Evolutionary conservation across 78 protist genomes (phyloP).

Genomic region (Planoprotostelium fungivorum): DNA sequence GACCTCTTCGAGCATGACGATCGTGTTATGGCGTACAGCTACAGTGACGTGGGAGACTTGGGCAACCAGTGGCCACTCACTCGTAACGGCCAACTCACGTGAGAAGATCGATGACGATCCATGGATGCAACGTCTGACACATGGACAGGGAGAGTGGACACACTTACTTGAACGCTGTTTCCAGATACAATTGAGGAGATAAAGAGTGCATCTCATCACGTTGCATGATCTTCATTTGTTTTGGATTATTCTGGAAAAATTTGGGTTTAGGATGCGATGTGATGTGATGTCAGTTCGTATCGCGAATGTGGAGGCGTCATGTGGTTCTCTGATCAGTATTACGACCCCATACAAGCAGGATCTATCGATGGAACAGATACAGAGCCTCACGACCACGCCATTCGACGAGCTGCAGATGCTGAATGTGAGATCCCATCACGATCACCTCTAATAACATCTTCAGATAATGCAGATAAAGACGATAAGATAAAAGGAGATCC

Average conservation of each 20-base stretch:
- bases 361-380: not conserved
- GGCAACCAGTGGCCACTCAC: not conserved
- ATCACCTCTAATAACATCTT: not conserved
- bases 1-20: not conserved
- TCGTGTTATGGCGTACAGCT: not conserved
- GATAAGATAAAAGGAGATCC: conserved; percentile 58
- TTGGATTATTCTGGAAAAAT: too few relatives aligned
- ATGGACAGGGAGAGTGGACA: not conserved
- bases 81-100: not conserved
- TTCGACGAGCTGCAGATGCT: not conserved
- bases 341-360: not conserved
- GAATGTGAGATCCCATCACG: not conserved
- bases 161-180: not conserved
- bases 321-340: not conserved
- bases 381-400: not conserved
- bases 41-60: not conserved
- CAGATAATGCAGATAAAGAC: conserved; percentile 64
- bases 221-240: too few relatives aligned
- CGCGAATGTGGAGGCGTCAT: too few relatives aligned
- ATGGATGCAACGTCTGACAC: not conserved
- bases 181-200: not conserved
- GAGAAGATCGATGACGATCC: not conserved
- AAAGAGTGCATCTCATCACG: not conserved
- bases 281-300: too few relatives aligned
- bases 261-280: too few relatives aligned